Evolutionary conservation across 2,329 filamentous ascomycete species (phyloP).

Genomic region (Phialophora expanda): DNA sequence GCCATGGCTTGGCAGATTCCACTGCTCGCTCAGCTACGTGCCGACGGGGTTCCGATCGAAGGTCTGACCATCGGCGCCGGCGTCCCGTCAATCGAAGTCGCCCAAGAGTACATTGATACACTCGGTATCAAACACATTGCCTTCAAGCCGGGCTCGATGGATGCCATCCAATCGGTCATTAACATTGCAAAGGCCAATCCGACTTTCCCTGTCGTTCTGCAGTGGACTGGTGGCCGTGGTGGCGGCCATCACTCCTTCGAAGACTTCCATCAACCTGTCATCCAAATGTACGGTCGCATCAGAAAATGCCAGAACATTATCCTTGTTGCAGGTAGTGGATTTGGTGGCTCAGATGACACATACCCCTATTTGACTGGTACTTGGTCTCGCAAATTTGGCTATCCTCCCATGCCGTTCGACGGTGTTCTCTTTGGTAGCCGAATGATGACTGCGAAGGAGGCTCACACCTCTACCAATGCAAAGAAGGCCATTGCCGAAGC

Average conservation of each 20-base stretch:
- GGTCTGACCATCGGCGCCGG: slow-evolving; percentile 91
- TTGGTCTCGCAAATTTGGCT: slow-evolving; percentile 86
- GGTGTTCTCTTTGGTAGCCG: slow-evolving; percentile 88
- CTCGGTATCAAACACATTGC: slow-evolving; percentile 89
- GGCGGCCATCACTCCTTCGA: slow-evolving; percentile 95
- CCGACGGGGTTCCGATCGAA: slow-evolving; percentile 87
- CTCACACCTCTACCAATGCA: slow-evolving; percentile 81
- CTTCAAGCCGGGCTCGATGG: slow-evolving; percentile 90
- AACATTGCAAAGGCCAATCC: slow-evolving; percentile 95
- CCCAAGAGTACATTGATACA: slow-evolving; percentile 91
- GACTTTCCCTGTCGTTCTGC: slow-evolving; percentile 86
- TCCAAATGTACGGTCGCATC: slow-evolving; percentile 89
- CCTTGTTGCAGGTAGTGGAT: slow-evolving; percentile 87
- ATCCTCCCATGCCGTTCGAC: slow-evolving; percentile 92
- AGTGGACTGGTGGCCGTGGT: slow-evolving; percentile 94
- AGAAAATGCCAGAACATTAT: slow-evolving; percentile 85
- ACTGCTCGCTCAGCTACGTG: slow-evolving; percentile 75
- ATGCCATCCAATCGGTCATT: slow-evolving; percentile 86
- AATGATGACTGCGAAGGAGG: slow-evolving; percentile 94
- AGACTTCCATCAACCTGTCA: slow-evolving; percentile 90
- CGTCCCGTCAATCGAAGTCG: slow-evolving; percentile 90
- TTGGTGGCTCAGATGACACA: slow-evolving; percentile 86
- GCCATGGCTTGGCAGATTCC: slow-evolving; percentile 95
- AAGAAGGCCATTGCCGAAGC: slow-evolving; percentile 91
- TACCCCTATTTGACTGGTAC: slow-evolving; percentile 89